A percentile compares a stretch with the other conserved stretches of the same genome.
phyloP scores from a whole-genome alignment of 1,284 basidiomycete genomes.

The Pascua guehoae region DNA sequence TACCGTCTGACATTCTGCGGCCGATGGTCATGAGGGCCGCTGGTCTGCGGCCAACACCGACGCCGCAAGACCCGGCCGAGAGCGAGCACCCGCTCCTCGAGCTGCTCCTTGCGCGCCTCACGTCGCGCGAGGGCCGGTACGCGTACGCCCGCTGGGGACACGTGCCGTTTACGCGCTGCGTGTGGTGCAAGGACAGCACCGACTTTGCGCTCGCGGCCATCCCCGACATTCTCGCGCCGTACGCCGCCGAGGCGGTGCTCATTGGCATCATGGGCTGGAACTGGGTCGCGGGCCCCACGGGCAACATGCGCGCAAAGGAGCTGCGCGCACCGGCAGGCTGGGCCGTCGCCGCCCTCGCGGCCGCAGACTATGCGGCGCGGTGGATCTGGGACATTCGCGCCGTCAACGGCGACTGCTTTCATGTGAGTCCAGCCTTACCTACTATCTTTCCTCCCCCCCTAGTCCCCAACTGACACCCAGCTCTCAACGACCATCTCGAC shows the following conservation, averaged over 20 bases:
- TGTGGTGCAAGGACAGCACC: slow-evolving; percentile 29
- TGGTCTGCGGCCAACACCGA: neutral
- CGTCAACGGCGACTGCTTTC: slow-evolving; percentile 27
- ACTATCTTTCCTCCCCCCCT: too few relatives aligned
- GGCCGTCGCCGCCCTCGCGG: slow-evolving; percentile 14
- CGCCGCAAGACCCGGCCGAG: neutral
- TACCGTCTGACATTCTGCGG: slow-evolving; percentile 23
- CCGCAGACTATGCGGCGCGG: slow-evolving; percentile 18
- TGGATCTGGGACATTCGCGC: slow-evolving; percentile 25
- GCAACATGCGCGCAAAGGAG: slow-evolving; percentile 11
- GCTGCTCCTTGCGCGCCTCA: slow-evolving; percentile 26
- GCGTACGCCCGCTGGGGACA: slow-evolving; percentile 39
- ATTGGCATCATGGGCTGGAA: slow-evolving; percentile 26
- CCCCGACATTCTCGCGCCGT: slow-evolving; percentile 25
- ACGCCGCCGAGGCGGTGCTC: slow-evolving; percentile 21
- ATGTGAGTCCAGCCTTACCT: slow-evolving; percentile 25
- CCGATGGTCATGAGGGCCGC: slow-evolving; percentile 1
- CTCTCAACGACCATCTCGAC: slow-evolving; percentile 27
- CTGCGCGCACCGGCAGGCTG: slow-evolving; percentile 23
- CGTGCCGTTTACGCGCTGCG: slow-evolving; percentile 21
- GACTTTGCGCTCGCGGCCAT: slow-evolving; percentile 30
- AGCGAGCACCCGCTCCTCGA: slow-evolving; percentile 15
- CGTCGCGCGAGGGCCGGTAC: slow-evolving; percentile 24
- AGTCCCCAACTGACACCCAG: slow-evolving; percentile 13
- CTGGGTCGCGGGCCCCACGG: slow-evolving; percentile 15